A percentile compares a stretch with the other conserved stretches of the same genome.
These are phyloP conservation scores for Vitis amurensis DNA, from an alignment of 164 flowering plant species.

Conservation along the genomic window DNA sequence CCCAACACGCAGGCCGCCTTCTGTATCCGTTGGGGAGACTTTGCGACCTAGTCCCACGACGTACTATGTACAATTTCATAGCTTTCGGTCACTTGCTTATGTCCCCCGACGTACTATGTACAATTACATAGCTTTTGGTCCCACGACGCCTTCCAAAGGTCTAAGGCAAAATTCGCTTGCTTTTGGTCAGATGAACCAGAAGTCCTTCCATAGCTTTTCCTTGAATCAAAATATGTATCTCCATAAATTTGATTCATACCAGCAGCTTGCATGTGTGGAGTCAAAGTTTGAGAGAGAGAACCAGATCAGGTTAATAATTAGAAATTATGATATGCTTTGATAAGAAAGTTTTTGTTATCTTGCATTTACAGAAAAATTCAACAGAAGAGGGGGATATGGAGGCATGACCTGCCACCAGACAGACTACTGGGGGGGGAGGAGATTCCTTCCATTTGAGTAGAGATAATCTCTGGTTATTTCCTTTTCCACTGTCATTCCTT, in stretches of 20 bases:
- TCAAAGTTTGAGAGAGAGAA: constrained; percentile 42
- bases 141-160: constrained; percentile 46
- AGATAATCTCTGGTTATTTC: constrained; percentile 24
- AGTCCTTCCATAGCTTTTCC: constrained; percentile 25
- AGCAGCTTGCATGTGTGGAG: constrained; percentile 68
- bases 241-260: constrained; percentile 29
- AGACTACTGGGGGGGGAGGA: constrained; percentile 35
- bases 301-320: too few relatives aligned
- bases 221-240: constrained; percentile 18
- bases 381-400: background rate
- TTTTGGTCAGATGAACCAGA: constrained; percentile 39
- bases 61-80: too few relatives aligned
- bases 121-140: too few relatives aligned
- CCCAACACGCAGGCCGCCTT: too few relatives aligned
- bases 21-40: too few relatives aligned
- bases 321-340: too few relatives aligned
- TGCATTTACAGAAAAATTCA: too few relatives aligned
- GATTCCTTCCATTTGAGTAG: constrained; percentile 52
- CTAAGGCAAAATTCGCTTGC: constrained; percentile 46
- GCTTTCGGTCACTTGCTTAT: too few relatives aligned
- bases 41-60: too few relatives aligned
- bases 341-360: too few relatives aligned
- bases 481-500: constrained; percentile 24
- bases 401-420: constrained; percentile 94
- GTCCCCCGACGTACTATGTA: too few relatives aligned